Base-by-base conservation (phyloP, 73 alveolate species). In the Effrenium voratum region DNA sequence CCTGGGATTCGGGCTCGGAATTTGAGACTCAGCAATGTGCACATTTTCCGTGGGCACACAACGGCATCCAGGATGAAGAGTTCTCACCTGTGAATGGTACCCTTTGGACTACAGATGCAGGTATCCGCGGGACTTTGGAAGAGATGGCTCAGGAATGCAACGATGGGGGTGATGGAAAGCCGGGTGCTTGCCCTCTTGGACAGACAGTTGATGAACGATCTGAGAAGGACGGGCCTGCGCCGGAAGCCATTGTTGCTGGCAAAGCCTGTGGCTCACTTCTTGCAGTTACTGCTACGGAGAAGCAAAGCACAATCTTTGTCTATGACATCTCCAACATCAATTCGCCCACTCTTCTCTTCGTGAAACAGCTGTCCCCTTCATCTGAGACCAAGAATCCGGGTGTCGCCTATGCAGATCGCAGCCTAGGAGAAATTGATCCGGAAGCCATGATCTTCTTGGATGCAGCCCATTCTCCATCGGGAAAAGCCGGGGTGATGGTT, bases 171-270 rank as follows among this genome's bases (percentile, higher is more conserved):
- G 79, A 83, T 34, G 93, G 93, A 40, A 12, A 32, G n/a, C 79
- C 93, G 19, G 93, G 93, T 34, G 93, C 93, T 28, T 83, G 93
- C 57, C 93, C 93, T 26, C 45, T 83, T 36, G 93, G 93, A 12
- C 93, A 83, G 93, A 83, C 73, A 22, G 93, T 83, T 32, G 93
- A 83, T 38, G 93, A 83, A 12, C 93, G 93, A 55, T 83, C 93
- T 57, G 59, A 13, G 73, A 83, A 83, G 79, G 93, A 83, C 38
- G 93, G 93, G 26, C 59, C 93, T 13, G 93, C 52, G 19, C n/a
- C 73, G 22, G 93, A 83, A 26, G 93, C 93, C 79, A 57, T 83
- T 40, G 93, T 83, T 50, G 93, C 93, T 2, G 93, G 93, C 50
- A 49, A n/a, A 57, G 93, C 93, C 79, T 83, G 93, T 52, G 93